Evolutionary conservation across 179 eudicot genomes (phyloP), one percentile per base, ranked within the genome.

Genomic region (Silene vulgaris): DNA sequence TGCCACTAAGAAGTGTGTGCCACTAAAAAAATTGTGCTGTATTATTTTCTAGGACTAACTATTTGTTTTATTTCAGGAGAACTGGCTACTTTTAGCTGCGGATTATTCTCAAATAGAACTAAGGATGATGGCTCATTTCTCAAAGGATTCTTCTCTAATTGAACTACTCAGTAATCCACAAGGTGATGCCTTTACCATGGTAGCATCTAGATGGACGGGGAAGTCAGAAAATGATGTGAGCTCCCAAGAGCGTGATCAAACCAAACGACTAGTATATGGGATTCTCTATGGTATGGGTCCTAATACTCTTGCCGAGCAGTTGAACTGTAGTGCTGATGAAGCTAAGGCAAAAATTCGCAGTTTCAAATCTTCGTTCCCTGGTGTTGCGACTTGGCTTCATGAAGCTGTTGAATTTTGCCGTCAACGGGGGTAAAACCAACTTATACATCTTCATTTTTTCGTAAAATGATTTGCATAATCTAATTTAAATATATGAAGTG

Each of bases 71-170:
- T 59, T 82, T 75, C 97, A 95, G 99, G 99, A 90, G 32, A 88
- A 89, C n/a, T 89, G 97, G 99, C 74, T 95, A 68, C 89, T 90
- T n/a, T 74, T 95, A 72, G 85, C 97, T 8, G 99, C 99, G 65
- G 99, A 95, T 87, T 95, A 95, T 89, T 95, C 95, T 76, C 99
- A 95, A 86, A 92, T 95, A 82, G 99, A 95, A 83, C 76, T 95
- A 74, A 82, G 99, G 80, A 79, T 95, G 71, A 95, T 95, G 99
- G 97, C 99, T 69, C 99, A 95, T 82, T 95, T 95, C 82, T 92
- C 99, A 7, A 85, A 83, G 84, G 99, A 95, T 80, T 50, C 83
- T 54, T 84, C 86, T 19, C 84, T 95, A 69, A 87, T 92, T 72
- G 89, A 88, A 71, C 88, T 95, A 45, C 95, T 95, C 45, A 83